Percentiles rank a stretch among this genome's conserved stretches.
Conservation (phyloP, 805 yeast genomes). For the Starmerella bacillaris region DNA sequence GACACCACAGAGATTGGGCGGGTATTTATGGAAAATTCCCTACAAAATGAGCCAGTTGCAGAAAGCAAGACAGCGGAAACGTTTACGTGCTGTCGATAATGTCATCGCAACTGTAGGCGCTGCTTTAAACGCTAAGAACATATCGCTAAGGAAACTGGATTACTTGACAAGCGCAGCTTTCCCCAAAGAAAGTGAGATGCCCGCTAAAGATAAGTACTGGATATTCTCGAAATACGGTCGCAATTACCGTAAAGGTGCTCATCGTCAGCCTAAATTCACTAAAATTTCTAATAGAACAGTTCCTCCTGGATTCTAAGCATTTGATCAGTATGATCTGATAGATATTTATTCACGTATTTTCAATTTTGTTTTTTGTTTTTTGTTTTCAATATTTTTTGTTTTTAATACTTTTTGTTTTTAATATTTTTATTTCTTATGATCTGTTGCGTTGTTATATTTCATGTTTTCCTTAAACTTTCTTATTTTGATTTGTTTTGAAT, state of each 20-base stretch:
- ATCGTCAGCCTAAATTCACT: conserved; percentile 72
- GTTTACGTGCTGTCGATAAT: conserved; percentile 66
- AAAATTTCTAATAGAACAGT: conserved; percentile 61
- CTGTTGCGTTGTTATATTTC: no score
- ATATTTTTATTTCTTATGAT: no score
- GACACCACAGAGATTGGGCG: conserved; percentile 33
- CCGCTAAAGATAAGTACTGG: conserved; percentile 67
- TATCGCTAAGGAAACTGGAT: conserved; percentile 23
- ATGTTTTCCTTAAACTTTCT: no score
- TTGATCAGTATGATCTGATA: background rate
- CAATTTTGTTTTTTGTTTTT: background rate
- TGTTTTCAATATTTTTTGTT: no score
- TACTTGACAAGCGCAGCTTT: conserved; percentile 27
- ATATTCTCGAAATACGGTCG: conserved; percentile 57
- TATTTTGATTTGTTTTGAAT: no score
- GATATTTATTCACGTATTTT: no score
- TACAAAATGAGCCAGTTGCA: conserved; percentile 65
- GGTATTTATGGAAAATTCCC: conserved; percentile 63
- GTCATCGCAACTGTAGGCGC: conserved; percentile 49
- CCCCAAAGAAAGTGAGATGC: conserved; percentile 73
- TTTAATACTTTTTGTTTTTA: no score
- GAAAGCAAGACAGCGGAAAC: conserved; percentile 65
- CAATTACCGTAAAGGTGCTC: conserved; percentile 76
- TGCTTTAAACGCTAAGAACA: conserved; percentile 27
- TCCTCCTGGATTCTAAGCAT: conserved; percentile 43